Evolutionary conservation across 2,329 filamentous ascomycete species (phyloP).

Genomic region (Cladosporium sp.): DNA sequence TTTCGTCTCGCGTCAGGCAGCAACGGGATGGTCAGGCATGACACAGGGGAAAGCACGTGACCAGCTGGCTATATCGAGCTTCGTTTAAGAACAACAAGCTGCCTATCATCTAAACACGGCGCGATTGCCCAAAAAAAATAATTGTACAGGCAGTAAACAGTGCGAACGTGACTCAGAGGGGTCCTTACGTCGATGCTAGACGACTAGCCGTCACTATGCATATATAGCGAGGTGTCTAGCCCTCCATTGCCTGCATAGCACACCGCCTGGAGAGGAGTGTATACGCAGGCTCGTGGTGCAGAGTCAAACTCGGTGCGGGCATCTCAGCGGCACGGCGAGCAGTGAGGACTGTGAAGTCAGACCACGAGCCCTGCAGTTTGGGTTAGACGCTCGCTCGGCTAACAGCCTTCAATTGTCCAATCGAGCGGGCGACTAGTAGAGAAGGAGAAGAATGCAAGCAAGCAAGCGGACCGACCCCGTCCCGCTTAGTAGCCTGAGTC

Average conservation of each 20-base stretch:
- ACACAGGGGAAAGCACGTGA: neutral
- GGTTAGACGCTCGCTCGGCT: neutral
- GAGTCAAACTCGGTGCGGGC: neutral
- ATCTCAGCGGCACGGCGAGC: no score
- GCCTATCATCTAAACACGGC: neutral
- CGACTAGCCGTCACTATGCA: conserved; percentile 12
- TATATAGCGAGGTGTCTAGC: neutral
- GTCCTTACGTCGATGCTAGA: neutral
- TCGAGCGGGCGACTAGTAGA: neutral
- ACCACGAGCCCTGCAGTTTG: neutral
- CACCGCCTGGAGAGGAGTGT: conserved; percentile 1
- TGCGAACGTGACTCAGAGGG: conserved; percentile 15
- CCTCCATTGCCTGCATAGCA: neutral
- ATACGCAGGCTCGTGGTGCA: neutral
- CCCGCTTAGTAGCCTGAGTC: no score
- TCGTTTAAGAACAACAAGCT: neutral
- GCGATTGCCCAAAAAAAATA: neutral
- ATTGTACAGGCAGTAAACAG: neutral
- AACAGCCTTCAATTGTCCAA: neutral
- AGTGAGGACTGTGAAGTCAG: neutral
- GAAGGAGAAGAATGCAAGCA: neutral
- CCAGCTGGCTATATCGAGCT: neutral
- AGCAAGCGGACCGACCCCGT: neutral
- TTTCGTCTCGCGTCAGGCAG: neutral
- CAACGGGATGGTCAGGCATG: neutral